Percentiles rank a stretch among this genome's conserved stretches.
Evolutionary conservation across 73 alveolate genomes (phyloP).

Genomic region (Urostyla sp.): DNA sequence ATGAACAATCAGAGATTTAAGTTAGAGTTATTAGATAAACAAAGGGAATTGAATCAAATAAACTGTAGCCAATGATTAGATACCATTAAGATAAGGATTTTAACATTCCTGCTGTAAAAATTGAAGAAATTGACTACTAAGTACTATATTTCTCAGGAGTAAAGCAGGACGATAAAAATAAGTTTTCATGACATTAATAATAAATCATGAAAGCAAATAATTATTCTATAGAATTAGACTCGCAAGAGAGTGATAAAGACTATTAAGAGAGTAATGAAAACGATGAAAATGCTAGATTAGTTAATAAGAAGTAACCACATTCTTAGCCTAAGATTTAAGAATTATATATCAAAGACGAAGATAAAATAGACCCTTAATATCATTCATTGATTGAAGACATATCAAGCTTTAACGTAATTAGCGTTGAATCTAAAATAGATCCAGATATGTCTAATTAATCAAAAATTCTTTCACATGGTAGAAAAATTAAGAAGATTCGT

Average conservation of each 20-base stretch:
- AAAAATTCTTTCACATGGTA: no score
- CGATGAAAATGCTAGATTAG: neutral
- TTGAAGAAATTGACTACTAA: slow-evolving; percentile 27
- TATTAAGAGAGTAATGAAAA: neutral
- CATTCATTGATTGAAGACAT: no score
- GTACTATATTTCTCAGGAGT: neutral
- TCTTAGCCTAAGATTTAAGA: no score
- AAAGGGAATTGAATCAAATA: slow-evolving; percentile 59
- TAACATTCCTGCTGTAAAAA: slow-evolving; percentile 13
- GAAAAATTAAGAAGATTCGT: no score
- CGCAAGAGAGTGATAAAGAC: neutral
- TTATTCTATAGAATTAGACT: neutral
- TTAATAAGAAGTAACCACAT: neutral
- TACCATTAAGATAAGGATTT: slow-evolving; percentile 54
- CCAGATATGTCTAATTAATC: no score
- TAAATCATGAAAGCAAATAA: neutral
- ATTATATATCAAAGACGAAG: no score
- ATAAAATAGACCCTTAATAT: no score
- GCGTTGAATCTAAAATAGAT: no score
- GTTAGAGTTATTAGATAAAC: slow-evolving; percentile 58
- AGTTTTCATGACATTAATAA: neutral
- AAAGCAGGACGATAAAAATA: neutral
- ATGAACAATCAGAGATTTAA: slow-evolving; percentile 25
- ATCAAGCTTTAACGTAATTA: no score
- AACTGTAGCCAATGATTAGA: slow-evolving; percentile 68